Base-by-base conservation (phyloP, 768 basidiomycete genomes). In the Lactarius deliciosus region DNA sequence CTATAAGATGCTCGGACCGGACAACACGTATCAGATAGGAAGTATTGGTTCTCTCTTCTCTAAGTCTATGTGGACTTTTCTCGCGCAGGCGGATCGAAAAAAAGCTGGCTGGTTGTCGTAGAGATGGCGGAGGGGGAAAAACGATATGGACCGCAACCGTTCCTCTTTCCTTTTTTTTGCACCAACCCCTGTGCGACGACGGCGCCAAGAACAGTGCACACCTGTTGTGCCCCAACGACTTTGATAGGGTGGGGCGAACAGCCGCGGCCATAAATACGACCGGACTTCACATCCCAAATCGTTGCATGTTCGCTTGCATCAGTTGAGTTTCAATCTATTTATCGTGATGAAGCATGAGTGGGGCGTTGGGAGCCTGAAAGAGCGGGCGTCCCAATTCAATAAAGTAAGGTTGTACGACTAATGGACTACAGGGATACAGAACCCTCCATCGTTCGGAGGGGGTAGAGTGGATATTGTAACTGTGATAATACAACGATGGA, bases 401-500 rank as follows among this genome's bases (percentile, higher is more conserved):
- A 53, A 50, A 25, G 50, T 53, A 25, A 25, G 50, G 50, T 53
- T 41, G 41, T 41, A 15, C 16, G 5, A 25, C 25, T 25, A 11
- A 6, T 25, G 5, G n/a, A 53, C 22, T 53, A 53, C 47, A 53
- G 5, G 50, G 25, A 53, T 53, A 28, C 50, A 53, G 25, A 28
- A 15, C 50, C 50, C 50, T n/a, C 13, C 50, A 25, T 22, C 11
- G 22, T 25, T 50, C 11, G 22, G 47, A 50, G 50, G 50, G 25
- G 5, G 13, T 1, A 5, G 22, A 22, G 5, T 15, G 22, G 22
- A 53, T 28, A 15, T 25, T 10, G 47, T 50, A 25, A 15, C 25
- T 53, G 50, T 25, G 50, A 53, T 53, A 53, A 53, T 53, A 53
- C 50, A 53, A 28, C 20, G 41, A 57, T 65, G 55, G 9, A 28